Base-by-base conservation (phyloP, 169 alveolate genomes). In the Babesia ovata region DNA sequence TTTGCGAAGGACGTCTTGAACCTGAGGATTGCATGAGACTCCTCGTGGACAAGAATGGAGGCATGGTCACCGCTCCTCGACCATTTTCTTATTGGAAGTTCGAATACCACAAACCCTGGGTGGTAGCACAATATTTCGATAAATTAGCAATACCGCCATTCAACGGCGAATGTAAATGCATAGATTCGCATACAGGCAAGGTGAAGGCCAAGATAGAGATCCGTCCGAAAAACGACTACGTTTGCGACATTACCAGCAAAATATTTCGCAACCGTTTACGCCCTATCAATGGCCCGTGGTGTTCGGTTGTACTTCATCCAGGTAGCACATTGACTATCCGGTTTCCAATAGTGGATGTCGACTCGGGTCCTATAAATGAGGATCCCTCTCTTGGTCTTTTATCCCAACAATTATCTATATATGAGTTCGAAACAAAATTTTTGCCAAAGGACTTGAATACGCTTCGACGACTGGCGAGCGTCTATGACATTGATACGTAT, bases 151-250 rank as follows among this genome's bases (percentile, higher is more conserved):
- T 8, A 1, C 14, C 50, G 19, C 2, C 50, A 10, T 45, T 45
- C 14, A 1, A 4, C 2, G 50, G 50, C 19, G 14, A 45, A 21
- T 65, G 74, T 26, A 0, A 11, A 7, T 65, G 74, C 60, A 4
- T 65, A 4, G 74, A 65, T 24, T 33, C 74, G 8, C 10, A 8
- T 1, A 65, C 63, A 6, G 45, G 54, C 13, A 2, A 19, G 1
- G 74, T 65, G 39, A 52, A 22, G 10, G 74, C 74, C 17, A 65
- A 4, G 46, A 65, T 65, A 8, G 62, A 24, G 59, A 9, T 65
- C 48, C 26, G 29, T 19, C 28, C 74, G 39, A 24, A 33, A n/a
- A 19, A 2, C 0, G 61, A 65, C 6, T 50, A 65, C 49, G 45
- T 45, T 6, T 65, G 74, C 21, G 61, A 65, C 28, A 46, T 65